phyloP scores from a whole-genome alignment of 2,329 filamentous ascomycete species.

The Talaromyces sp. region DNA sequence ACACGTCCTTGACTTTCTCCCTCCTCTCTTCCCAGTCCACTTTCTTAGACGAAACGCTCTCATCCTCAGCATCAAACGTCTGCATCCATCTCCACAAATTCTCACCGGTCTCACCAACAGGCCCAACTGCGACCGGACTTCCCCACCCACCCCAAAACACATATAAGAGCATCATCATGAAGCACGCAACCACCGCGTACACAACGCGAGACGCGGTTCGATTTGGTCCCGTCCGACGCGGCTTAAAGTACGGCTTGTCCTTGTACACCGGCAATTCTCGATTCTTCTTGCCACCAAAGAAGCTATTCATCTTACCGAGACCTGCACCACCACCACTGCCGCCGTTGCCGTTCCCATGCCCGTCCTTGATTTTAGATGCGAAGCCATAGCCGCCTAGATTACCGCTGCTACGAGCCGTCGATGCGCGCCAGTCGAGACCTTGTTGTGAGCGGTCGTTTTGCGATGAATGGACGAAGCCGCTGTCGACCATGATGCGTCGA shows the following conservation, averaged over 20 bases:
- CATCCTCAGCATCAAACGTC: slow-evolving; percentile 42
- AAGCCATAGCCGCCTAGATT: slow-evolving; percentile 39
- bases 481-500: neutral
- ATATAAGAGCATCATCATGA: slow-evolving; percentile 57
- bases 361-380: slow-evolving; percentile 22
- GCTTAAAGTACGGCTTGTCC: slow-evolving; percentile 80
- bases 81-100: slow-evolving; percentile 56
- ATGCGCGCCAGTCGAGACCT: slow-evolving; percentile 59
- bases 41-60: slow-evolving; percentile 26
- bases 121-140: slow-evolving; percentile 24
- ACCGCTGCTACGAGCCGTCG: slow-evolving; percentile 33
- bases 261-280: slow-evolving; percentile 91
- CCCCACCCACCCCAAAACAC: slow-evolving; percentile 48
- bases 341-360: slow-evolving; percentile 42
- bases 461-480: slow-evolving; percentile 57
- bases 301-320: slow-evolving; percentile 59
- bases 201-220: slow-evolving; percentile 63
- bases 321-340: slow-evolving; percentile 30
- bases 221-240: slow-evolving; percentile 54
- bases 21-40: slow-evolving; percentile 74
- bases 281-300: slow-evolving; percentile 55
- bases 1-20: slow-evolving; percentile 81
- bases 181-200: slow-evolving; percentile 51
- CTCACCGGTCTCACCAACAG: slow-evolving; percentile 34
- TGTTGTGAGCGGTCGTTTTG: slow-evolving; percentile 67